Percentiles rank a stretch among this genome's conserved stretches.
phyloP scores from a whole-genome alignment of 2,329 filamentous ascomycete genomes.

The Pseudocercospora pini-densiflorae region DNA sequence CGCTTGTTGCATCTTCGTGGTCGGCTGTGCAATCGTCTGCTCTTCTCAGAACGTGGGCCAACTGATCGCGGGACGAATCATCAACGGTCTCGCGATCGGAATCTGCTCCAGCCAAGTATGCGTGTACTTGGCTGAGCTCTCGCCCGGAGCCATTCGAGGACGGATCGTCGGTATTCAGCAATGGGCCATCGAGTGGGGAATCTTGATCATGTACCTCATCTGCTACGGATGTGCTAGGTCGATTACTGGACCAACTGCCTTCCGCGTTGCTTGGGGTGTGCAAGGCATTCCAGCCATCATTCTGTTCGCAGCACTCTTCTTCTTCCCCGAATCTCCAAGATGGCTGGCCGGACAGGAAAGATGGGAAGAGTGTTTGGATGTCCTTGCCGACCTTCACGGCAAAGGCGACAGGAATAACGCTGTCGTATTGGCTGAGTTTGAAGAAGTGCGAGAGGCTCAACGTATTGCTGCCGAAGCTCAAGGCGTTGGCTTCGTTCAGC shows the following conservation, averaged over 20 bases:
- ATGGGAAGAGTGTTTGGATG: constrained; percentile 49
- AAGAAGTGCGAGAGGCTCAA: constrained; percentile 49
- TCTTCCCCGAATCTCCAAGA: constrained; percentile 52
- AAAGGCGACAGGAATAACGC: constrained; percentile 49
- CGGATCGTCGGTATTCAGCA: constrained; percentile 74
- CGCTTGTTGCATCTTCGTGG: constrained; percentile 47
- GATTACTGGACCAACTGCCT: constrained; percentile 44
- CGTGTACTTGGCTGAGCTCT: constrained; percentile 66
- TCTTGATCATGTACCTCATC: constrained; percentile 71
- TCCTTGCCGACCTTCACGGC: constrained; percentile 51
- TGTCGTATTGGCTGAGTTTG: constrained; percentile 52
- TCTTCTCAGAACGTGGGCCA: constrained; percentile 68
- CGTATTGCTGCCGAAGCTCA: constrained; percentile 46
- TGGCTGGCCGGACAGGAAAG: constrained; percentile 55
- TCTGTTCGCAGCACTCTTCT: constrained; percentile 50
- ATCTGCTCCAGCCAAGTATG: constrained; percentile 71
- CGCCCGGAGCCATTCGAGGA: constrained; percentile 60
- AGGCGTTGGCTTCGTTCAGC: constrained; percentile 46
- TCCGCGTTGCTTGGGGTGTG: constrained; percentile 57
- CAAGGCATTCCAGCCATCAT: constrained; percentile 52
- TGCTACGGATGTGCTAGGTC: constrained; percentile 62
- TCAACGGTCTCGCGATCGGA: constrained; percentile 73
- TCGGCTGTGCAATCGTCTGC: constrained; percentile 66
- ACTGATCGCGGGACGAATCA: constrained; percentile 69
- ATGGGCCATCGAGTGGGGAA: constrained; percentile 69